These are phyloP conservation scores for Alternaria sp. DNA, from an alignment of 2,329 filamentous ascomycete genomes.

Conservation along the genomic window DNA sequence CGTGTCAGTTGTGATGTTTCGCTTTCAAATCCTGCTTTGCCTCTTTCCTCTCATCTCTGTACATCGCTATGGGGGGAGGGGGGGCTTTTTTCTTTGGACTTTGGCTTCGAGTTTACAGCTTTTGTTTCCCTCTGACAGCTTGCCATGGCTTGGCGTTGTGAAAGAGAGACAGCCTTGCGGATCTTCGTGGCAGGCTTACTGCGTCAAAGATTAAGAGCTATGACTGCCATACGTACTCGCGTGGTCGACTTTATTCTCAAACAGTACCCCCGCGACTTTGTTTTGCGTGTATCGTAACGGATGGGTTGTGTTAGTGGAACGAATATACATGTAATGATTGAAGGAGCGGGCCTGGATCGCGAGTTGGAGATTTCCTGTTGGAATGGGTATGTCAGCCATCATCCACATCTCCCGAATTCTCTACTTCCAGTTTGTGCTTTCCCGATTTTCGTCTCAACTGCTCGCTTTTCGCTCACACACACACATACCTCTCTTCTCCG, in stretches of 20 bases:
- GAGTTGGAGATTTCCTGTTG: slow-evolving; percentile 79
- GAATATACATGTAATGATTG: slow-evolving; percentile 84
- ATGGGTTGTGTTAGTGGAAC: slow-evolving; percentile 72
- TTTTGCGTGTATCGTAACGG: slow-evolving; percentile 83
- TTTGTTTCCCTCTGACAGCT: fast-evolving
- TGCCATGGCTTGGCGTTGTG: too few relatives aligned
- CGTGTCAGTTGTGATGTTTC: background rate
- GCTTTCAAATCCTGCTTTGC: background rate
- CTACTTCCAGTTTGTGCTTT: background rate
- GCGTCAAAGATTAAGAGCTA: slow-evolving; percentile 47
- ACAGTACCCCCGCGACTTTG: slow-evolving; percentile 74
- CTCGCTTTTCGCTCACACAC: background rate
- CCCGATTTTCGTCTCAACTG: fast-evolving
- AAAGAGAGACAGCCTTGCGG: too few relatives aligned
- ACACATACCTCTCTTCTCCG: slow-evolving; percentile 71
- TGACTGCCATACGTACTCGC: slow-evolving; percentile 79
- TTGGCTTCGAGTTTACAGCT: background rate
- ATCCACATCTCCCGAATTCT: background rate
- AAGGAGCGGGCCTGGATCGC: slow-evolving; percentile 78
- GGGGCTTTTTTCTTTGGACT: too few relatives aligned
- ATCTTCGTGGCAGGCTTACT: background rate
- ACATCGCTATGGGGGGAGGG: too few relatives aligned
- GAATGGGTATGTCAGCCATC: background rate
- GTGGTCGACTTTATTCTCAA: slow-evolving; percentile 96
- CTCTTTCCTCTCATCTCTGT: too few relatives aligned